These are phyloP conservation scores for Tausonia pullulans DNA, from an alignment of 1,284 basidiomycete genomes.

Conservation along the genomic window DNA sequence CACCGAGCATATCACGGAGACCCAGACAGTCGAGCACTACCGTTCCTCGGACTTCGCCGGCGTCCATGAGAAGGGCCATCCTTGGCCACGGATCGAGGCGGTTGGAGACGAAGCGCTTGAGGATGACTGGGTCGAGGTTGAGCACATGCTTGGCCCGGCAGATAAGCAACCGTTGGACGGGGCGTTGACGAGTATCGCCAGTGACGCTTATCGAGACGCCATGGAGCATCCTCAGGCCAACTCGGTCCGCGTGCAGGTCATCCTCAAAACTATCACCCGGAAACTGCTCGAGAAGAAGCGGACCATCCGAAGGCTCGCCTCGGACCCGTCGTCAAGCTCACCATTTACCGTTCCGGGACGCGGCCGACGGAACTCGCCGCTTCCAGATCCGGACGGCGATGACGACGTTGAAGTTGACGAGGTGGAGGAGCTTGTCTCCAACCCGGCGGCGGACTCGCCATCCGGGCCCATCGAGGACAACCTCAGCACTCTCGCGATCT, in stretches of 20 bases:
- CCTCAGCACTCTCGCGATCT: neutral
- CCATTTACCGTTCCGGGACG: too few relatives aligned
- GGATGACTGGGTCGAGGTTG: slow-evolving; percentile 35
- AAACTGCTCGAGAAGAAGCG: slow-evolving; percentile 36
- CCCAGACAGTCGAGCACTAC: slow-evolving; percentile 20
- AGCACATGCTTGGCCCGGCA: slow-evolving; percentile 19
- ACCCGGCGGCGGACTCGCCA: neutral
- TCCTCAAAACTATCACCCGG: slow-evolving; percentile 38
- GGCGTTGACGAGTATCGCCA: slow-evolving; percentile 12
- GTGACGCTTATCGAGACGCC: slow-evolving; percentile 23
- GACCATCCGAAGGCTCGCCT: slow-evolving; percentile 20
- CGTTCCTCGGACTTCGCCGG: slow-evolving; percentile 5
- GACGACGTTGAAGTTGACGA: slow-evolving; percentile 2
- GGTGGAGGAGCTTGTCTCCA: neutral
- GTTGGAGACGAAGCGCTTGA: slow-evolving; percentile 12
- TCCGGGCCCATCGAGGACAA: neutral
- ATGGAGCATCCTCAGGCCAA: slow-evolving; percentile 27
- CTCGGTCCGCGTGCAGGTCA: slow-evolving; percentile 33
- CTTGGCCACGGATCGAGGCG: neutral
- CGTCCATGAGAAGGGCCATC: neutral
- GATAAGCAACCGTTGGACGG: neutral
- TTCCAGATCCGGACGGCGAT: neutral
- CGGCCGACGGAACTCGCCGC: too few relatives aligned
- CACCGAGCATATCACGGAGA: slow-evolving; percentile 25
- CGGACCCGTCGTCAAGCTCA: too few relatives aligned